These are phyloP conservation scores for Aureobasidium subglaciale DNA, from an alignment of 2,329 filamentous ascomycete genomes.

Conservation along the genomic window DNA sequence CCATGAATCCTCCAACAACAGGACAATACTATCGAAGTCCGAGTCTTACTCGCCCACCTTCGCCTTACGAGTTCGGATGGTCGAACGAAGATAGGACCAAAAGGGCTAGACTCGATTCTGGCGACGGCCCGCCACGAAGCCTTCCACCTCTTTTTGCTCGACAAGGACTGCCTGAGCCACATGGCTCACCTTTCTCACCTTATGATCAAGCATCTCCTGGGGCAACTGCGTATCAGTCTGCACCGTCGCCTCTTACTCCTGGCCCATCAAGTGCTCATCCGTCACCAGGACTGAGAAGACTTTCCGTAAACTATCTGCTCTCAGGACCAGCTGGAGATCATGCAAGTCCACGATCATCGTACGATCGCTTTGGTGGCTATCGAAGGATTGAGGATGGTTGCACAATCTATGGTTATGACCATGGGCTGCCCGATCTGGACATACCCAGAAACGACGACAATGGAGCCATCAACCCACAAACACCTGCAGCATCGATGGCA, in stretches of 20 bases:
- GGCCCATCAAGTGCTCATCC: conserved; percentile 33
- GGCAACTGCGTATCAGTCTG: conserved; percentile 27
- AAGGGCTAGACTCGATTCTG: conserved; percentile 27
- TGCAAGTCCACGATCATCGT: background rate
- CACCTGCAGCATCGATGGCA: conserved; percentile 4
- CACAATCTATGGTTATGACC: conserved; percentile 62
- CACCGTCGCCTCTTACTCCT: conserved; percentile 38
- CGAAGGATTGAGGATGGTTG: conserved; percentile 17
- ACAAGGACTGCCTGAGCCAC: conserved; percentile 20
- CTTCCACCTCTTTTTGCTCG: conserved; percentile 23
- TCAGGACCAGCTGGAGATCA: conserved; percentile 41
- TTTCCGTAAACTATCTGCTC: conserved; percentile 61
- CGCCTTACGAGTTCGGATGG: conserved; percentile 3
- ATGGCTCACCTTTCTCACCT: background rate
- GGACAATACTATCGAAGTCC: conserved; percentile 3
- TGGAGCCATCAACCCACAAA: conserved; percentile 48
- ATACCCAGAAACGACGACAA: conserved; percentile 64
- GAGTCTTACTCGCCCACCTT: background rate
- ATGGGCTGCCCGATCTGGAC: conserved; percentile 63
- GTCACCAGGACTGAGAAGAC: conserved; percentile 42
- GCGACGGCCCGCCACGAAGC: conserved; percentile 14
- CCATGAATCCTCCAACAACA: background rate
- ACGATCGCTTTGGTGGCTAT: background rate
- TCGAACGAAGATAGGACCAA: conserved; percentile 30
- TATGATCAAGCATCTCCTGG: conserved; percentile 33